Percentiles rank a stretch among this genome's conserved stretches.
Conservation (phyloP, 2,329 filamentous ascomycete species). For the Trichoderma gracile region DNA sequence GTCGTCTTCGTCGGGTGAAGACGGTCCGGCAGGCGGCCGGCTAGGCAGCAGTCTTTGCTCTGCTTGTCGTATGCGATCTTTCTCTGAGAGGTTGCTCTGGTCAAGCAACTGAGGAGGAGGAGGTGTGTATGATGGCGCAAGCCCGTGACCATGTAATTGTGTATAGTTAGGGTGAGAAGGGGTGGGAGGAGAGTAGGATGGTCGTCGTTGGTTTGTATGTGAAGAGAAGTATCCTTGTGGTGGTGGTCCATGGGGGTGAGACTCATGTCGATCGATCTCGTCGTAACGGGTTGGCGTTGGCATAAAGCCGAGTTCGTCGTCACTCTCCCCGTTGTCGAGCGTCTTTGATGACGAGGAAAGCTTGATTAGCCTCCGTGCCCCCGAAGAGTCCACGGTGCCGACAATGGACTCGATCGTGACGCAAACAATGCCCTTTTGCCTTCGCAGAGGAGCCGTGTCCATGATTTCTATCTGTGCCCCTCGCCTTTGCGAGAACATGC, state of each 20-base stretch:
- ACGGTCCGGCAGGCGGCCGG: conserved; percentile 53
- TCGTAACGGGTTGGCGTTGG: conserved; percentile 24
- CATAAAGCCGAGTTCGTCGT: conserved; percentile 37
- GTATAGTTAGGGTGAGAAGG: conserved; percentile 26
- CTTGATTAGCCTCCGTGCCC: conserved; percentile 33
- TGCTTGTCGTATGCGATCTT: conserved; percentile 74
- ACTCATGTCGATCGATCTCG: conserved; percentile 8
- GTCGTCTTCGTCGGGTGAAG: conserved; percentile 48
- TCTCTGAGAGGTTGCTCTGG: conserved; percentile 71
- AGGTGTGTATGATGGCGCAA: conserved; percentile 54
- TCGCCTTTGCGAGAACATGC: conserved; percentile 37
- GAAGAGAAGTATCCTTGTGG: conserved; percentile 33
- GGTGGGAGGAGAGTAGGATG: conserved; percentile 25
- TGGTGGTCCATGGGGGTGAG: conserved; percentile 9
- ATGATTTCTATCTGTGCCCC: conserved; percentile 74
- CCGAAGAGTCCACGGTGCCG: conserved; percentile 76
- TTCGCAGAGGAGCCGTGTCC: conserved; percentile 80
- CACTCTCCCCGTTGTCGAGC: conserved; percentile 35
- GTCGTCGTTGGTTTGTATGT: conserved; percentile 41
- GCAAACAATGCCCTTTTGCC: conserved; percentile 89
- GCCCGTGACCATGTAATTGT: conserved; percentile 23
- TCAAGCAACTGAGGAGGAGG: conserved; percentile 57
- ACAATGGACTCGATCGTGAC: conserved; percentile 85
- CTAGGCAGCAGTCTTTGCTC: conserved; percentile 82
- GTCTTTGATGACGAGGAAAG: conserved; percentile 34